Conservation (phyloP, 2,329 filamentous ascomycete species). For the Blastomyces emzantsi region DNA sequence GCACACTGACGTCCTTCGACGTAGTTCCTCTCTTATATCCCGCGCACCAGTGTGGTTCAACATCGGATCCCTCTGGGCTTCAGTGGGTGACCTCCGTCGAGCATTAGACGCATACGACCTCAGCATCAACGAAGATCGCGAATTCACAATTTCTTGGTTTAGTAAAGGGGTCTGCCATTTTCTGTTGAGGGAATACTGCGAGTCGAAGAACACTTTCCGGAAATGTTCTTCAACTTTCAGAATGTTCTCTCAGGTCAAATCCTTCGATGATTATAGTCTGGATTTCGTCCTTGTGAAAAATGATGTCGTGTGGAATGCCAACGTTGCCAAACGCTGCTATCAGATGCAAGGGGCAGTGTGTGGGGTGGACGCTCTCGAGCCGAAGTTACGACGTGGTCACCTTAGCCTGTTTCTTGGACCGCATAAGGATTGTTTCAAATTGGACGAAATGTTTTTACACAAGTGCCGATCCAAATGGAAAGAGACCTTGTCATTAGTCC, state of each 20-base stretch:
- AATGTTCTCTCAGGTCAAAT: background rate
- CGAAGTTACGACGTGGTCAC: background rate
- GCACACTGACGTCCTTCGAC: conserved; percentile 8
- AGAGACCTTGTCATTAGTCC: background rate
- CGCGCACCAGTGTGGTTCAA: conserved; percentile 9
- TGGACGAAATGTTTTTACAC: background rate
- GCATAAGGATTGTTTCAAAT: conserved; percentile 4
- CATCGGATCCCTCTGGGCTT: conserved; percentile 11
- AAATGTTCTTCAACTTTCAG: conserved; percentile 6
- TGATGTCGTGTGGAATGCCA: conserved; percentile 12
- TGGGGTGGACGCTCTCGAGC: background rate
- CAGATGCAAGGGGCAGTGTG: background rate
- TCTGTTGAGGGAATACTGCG: background rate
- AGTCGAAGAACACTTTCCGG: conserved; percentile 6
- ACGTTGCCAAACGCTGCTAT: conserved; percentile 3
- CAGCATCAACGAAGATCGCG: conserved; percentile 5
- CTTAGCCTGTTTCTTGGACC: conserved; percentile 7
- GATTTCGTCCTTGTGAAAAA: conserved; percentile 12
- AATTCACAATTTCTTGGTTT: conserved; percentile 9
- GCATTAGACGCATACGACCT: conserved; percentile 10
- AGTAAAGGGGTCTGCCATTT: conserved; percentile 7
- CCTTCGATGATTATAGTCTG: conserved; percentile 9
- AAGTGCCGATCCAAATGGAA: background rate
- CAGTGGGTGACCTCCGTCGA: conserved; percentile 4
- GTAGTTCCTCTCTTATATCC: background rate